phyloP scores from a whole-genome alignment of 179 eudicot genomes.

The Beta lomatogona region DNA sequence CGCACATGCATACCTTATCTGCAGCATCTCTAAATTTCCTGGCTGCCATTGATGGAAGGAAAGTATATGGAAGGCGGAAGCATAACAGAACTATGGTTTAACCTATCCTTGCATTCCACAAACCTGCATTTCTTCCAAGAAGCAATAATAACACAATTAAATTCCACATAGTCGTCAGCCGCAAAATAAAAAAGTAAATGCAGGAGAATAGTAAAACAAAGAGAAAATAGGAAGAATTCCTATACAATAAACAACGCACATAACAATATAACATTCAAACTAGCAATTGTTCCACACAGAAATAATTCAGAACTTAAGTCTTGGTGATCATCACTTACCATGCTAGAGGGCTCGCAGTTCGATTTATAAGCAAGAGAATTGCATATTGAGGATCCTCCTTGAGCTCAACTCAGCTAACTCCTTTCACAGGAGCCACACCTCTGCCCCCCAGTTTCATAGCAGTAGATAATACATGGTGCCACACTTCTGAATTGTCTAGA shows the following conservation, averaged over 20 bases:
- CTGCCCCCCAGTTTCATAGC: slow-evolving; percentile 81
- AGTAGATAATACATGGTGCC: slow-evolving; percentile 71
- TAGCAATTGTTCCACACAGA: slow-evolving; percentile 1
- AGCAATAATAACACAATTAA: not conserved
- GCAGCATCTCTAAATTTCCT: slow-evolving; percentile 80
- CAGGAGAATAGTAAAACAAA: not conserved
- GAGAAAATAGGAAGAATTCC: slow-evolving; percentile 3
- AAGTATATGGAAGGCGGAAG: slow-evolving; percentile 75
- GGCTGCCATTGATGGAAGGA: slow-evolving; percentile 93
- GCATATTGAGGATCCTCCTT: slow-evolving; percentile 57
- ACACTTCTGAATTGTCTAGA: slow-evolving; percentile 76
- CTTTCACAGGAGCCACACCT: slow-evolving; percentile 76
- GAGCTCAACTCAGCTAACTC: slow-evolving; percentile 61
- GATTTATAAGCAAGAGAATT: slow-evolving; percentile 69
- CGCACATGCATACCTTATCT: slow-evolving; percentile 52
- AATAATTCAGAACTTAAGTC: slow-evolving; percentile 12
- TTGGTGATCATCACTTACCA: too few relatives aligned
- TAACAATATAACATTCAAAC: not conserved
- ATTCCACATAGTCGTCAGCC: too few relatives aligned
- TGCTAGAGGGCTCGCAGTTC: slow-evolving; percentile 89
- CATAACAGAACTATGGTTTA: slow-evolving; percentile 63
- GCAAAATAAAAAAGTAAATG: not conserved
- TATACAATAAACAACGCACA: not conserved
- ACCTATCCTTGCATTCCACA: slow-evolving; percentile 93
- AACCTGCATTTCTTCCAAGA: slow-evolving; percentile 58